Evolutionary conservation across 1,284 basidiomycete species (phyloP), one percentile per base, ranked within the genome.

Genomic region (Erythrobasidium hasegawianum): DNA sequence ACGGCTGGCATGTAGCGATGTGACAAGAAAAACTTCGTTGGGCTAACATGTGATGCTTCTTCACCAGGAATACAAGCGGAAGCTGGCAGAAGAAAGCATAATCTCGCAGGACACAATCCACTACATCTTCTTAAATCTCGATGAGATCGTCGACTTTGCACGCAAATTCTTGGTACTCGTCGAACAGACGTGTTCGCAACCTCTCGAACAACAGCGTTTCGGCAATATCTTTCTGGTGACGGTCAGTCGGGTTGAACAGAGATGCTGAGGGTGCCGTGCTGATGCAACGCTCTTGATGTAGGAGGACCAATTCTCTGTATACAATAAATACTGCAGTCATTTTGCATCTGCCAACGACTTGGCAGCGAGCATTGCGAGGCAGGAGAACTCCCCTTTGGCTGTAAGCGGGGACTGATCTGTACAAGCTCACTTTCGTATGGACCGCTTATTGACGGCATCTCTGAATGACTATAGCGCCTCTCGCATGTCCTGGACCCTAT

Each of bases 241-340:
- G 93, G 95, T 71, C 22, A 59, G 62, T 65, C 7, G 20, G 8
- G 26, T 38, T 22, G 27, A 52, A 29, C 11, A 33, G 5, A 7
- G 52, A 2, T 24, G n/a, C 22, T n/a, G 13, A 11, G 22, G 40
- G 33, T 14, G n/a, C 16, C 59, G 24, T 29, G 49, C 33, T 38
- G 24, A 29, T 13, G 26, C 18, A 20, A 26, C n/a, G 41, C n/a
- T 10, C 4, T 1, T 40, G 9, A 2, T 13, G 82, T 81, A 93
- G 89, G 95, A 98, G 82, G 85, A 90, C 67, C 89, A 92, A 72
- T 96, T 97, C 76, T 83, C 86, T 54, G 89, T 91, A 41, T 99
- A 99, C 78, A 93, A 96, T 75, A 93, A 94, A 3, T 98, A 97
- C 78, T 98, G 95, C 78, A 92, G 92, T 52, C 97, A 98, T 79